A percentile compares a stretch with the other conserved stretches of the same genome.
Conservation (phyloP, 2,329 filamentous ascomycete species). For the Aspergillus arachidicola region DNA sequence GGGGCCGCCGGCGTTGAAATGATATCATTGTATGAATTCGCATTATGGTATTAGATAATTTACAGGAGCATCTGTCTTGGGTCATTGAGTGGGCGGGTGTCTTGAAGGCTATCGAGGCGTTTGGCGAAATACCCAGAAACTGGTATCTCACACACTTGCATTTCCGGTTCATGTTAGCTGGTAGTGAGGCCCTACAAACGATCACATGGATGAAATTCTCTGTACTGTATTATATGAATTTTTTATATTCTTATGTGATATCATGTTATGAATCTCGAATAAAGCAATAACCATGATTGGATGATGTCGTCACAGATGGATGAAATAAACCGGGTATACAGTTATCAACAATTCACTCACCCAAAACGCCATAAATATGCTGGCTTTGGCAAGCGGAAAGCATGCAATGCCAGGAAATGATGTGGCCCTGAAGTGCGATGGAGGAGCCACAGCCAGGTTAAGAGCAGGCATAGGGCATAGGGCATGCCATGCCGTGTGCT, state of each 20-base stretch:
- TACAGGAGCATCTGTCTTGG: not conserved
- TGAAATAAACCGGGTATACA: not conserved
- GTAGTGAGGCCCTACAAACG: not conserved
- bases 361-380: not conserved
- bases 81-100: not conserved
- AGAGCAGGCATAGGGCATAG: not conserved
- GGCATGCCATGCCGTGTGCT: not conserved
- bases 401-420: not conserved
- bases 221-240: not conserved
- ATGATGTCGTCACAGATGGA: not conserved
- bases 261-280: not conserved
- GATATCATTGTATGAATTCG: not conserved
- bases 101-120: constrained; percentile 1
- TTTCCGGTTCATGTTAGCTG: not conserved
- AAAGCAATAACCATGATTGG: not conserved
- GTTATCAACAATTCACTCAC: not conserved
- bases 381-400: not conserved
- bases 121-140: not conserved
- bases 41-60: not conserved
- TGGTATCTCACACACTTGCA: not conserved
- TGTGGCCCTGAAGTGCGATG: not conserved
- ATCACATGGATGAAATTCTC: not conserved
- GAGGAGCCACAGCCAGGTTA: not conserved
- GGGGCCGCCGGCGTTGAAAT: constrained; percentile 35
- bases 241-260: not conserved